Percentiles rank a stretch among this genome's conserved stretches.
These are phyloP conservation scores for Penicillium lagena DNA, from an alignment of 495 filamentous ascomycete genomes.

Conservation along the genomic window DNA sequence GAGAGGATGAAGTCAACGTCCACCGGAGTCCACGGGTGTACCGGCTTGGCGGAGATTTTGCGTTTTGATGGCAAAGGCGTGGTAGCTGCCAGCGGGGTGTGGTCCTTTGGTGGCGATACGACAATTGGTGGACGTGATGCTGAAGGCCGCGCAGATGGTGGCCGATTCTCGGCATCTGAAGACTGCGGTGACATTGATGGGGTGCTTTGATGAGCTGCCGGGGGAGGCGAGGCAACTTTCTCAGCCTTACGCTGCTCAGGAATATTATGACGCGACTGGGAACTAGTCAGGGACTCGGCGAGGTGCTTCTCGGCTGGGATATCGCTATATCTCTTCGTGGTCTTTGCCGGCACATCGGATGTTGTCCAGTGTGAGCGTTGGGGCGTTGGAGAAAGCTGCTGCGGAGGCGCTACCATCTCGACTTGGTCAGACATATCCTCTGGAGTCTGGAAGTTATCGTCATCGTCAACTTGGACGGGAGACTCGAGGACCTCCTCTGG, in stretches of 20 bases:
- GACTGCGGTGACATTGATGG: conserved; percentile 65
- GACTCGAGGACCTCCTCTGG: conserved; percentile 1
- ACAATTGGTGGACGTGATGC: conserved; percentile 44
- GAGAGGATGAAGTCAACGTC: conserved; percentile 61
- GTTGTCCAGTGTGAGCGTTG: conserved; percentile 18
- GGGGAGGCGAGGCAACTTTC: conserved; percentile 27
- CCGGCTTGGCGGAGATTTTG: conserved; percentile 44
- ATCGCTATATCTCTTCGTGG: conserved; percentile 37
- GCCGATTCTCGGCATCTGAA: conserved; percentile 76
- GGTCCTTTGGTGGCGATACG: conserved; percentile 37
- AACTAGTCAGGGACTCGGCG: conserved; percentile 22
- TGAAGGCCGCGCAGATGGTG: conserved; percentile 35
- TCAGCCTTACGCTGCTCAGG: conserved; percentile 4
- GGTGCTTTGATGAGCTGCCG: conserved; percentile 23
- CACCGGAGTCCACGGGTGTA: conserved; percentile 64
- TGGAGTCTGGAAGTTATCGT: conserved; percentile 8
- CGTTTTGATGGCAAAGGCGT: conserved; percentile 69
- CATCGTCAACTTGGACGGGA: conserved; percentile 4
- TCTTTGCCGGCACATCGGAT: conserved; percentile 34
- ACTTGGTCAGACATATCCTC: conserved; percentile 19
- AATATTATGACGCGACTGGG: conserved; percentile 12
- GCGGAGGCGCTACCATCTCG: conserved; percentile 15
- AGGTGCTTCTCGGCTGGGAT: conserved; percentile 36
- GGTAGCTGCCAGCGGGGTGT: conserved; percentile 41
- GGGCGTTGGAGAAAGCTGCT: conserved; percentile 13